A percentile compares a stretch with the other conserved stretches of the same genome.
These are phyloP conservation scores for Pichia cactophila DNA, from an alignment of 1,139 yeast species.

Conservation along the genomic window DNA sequence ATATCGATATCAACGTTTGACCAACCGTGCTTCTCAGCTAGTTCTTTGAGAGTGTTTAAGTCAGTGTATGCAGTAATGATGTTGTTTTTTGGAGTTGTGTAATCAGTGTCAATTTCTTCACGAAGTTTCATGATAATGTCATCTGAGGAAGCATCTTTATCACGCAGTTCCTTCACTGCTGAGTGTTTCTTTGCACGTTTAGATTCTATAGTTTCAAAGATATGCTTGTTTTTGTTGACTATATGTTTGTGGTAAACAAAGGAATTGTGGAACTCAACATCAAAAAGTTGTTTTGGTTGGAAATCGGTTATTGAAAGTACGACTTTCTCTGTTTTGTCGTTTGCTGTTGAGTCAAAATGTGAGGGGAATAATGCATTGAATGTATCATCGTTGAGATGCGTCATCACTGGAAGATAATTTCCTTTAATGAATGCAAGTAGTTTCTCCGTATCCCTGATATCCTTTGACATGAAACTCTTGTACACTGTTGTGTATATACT, in stretches of 20 bases:
- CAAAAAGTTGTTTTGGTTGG: slow-evolving; percentile 32
- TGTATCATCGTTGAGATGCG: slow-evolving; percentile 41
- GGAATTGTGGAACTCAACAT: slow-evolving; percentile 38
- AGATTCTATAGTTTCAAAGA: slow-evolving; percentile 33
- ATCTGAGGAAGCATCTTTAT: slow-evolving; percentile 34
- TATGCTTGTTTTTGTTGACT: slow-evolving; percentile 22
- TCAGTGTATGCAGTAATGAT: slow-evolving; percentile 49
- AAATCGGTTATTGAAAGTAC: slow-evolving; percentile 49
- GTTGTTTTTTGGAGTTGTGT: slow-evolving; percentile 35
- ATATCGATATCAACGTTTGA: slow-evolving; percentile 29
- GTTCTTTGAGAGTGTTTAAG: slow-evolving; percentile 32
- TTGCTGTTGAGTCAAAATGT: slow-evolving; percentile 15
- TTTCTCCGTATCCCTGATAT: slow-evolving; percentile 42
- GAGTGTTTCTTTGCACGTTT: slow-evolving; percentile 38
- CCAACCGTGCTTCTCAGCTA: slow-evolving; percentile 35
- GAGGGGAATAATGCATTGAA: slow-evolving; percentile 33
- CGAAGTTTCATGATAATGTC: slow-evolving; percentile 42
- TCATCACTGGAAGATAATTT: slow-evolving; percentile 43
- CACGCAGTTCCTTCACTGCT: slow-evolving; percentile 38
- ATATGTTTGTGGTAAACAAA: slow-evolving; percentile 46
- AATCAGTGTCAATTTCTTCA: slow-evolving; percentile 34
- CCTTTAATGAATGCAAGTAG: slow-evolving; percentile 43
- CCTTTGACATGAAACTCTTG: slow-evolving; percentile 57
- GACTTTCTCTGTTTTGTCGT: slow-evolving; percentile 34
- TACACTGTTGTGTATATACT: slow-evolving; percentile 44